Base-by-base conservation (phyloP, 2,329 filamentous ascomycete species). In the Leptographium wingfieldii region DNA sequence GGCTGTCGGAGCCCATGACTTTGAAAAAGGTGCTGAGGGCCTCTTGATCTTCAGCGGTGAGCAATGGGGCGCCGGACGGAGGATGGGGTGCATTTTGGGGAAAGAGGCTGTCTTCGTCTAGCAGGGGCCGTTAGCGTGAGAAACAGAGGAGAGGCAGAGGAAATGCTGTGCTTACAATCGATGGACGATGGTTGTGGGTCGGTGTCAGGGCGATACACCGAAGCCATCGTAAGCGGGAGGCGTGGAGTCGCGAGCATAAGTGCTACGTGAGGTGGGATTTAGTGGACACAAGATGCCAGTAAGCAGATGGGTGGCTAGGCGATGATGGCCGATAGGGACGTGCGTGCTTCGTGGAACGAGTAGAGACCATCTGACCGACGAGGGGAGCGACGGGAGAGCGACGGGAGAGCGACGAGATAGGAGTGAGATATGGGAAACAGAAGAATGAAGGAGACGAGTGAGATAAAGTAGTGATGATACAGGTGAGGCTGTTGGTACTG, bases 61-160 rank as follows among this genome's bases (percentile, higher is more conserved):
- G 77, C 49, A 89, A 76, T 22, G 85, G 81, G 46, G 79, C 79
- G n/a, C 85, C 85, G 3, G 80, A 80, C 11, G 84, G 81, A 55
- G 82, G 82, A 57, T 83, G 81, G 52, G 85, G 84, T 58, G 84
- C 78, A 64, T 80, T 76, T 60, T 76, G 73, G 59, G 76, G 74
- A 29, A 77, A 73, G 58, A 69, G 69, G 59, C 77, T 75, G 64
- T 77, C 72, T n/a, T 62, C 71, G 53, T 72, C 68, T 80, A 78
- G 81, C 59, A 38, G n/a, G 25, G 25, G 22, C 12, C 2, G 25
- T 27, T 14, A 51, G 48, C 48, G 25, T 11, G 22, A 51, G 48
- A 14, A 1, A 48, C 25, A 43, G 5, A 55, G 29, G 29, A 27
- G 51, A 35, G 27, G 19, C 46, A 49, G 25, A 12, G 31, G 7